Evolutionary conservation across 768 basidiomycete species (phyloP), one percentile per base, ranked within the genome.

Genomic region (Tephrocybe sp.): DNA sequence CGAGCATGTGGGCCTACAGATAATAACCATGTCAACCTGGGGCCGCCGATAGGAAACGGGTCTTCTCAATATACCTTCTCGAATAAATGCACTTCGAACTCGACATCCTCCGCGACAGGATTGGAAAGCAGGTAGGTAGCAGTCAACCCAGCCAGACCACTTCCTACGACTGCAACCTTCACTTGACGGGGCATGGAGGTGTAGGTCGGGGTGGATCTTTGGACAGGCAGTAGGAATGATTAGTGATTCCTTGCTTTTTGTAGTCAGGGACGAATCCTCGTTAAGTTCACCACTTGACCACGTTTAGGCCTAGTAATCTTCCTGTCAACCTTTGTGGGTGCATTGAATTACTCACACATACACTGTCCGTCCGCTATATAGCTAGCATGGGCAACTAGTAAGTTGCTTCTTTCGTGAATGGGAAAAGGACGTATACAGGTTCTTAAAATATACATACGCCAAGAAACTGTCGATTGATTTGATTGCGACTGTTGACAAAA

Each of bases 141-240:
- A 0, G 86, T 83, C 21, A 90, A 71, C 3, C 87, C 87, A 19
- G 88, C 85, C 4, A 91, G 74, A 18, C 88, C 88, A 49, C 78
- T 82, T 11, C 88, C 88, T 11, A 89, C 63, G 25, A 90, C 74
- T 1, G 86, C 86, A 24, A 90, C 80, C 53, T 81, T 82, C 45
- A 83, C 74, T 29, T 60, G 71, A 49, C 69, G 64, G 31, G 69
- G 25, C 69, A 70, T 71, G 33, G 30, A 6, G 24, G 16, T n/a
- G 15, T 34, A 10, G 8, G 8, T 34, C 15, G 33, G n/a, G 13
- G 8, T 4, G 21, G 37, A 9, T 6, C 37, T 19, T n/a, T 38
- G 37, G 6, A 38, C 3, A 19, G 37, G 6, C 27, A 11, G 5
- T 11, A 29, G 27, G 6, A 29, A 29, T 29, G 27, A 11, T 19